Evolutionary conservation across 140 eudicot species (phyloP).

Genomic region (Bidens hawaiensis): DNA sequence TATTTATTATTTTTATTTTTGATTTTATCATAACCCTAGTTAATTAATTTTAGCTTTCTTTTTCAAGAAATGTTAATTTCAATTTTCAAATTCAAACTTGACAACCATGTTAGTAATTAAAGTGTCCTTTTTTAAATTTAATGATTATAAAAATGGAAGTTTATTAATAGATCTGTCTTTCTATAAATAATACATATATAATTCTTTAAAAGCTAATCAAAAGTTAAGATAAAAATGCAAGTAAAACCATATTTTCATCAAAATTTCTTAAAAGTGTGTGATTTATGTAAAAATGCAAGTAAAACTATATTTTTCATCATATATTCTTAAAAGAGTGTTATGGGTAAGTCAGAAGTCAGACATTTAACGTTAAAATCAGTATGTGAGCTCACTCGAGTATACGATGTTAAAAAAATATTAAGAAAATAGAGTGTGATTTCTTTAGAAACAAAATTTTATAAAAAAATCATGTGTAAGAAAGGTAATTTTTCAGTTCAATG

Average conservation of each 20-base stretch:
- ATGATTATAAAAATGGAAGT: neutral
- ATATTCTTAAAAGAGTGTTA: too few relatives aligned
- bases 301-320: too few relatives aligned
- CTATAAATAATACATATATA: neutral
- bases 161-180: neutral
- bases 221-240: neutral
- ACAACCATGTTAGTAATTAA: neutral
- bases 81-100: neutral
- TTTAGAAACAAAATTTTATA: neutral
- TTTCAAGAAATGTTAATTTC: conserved; percentile 13
- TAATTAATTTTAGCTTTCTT: neutral
- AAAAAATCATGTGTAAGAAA: neutral
- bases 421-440: too few relatives aligned
- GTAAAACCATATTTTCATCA: neutral
- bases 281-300: too few relatives aligned
- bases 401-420: too few relatives aligned
- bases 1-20: neutral
- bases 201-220: neutral
- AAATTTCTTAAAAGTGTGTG: too few relatives aligned
- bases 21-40: conserved; percentile 2
- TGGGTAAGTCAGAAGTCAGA: too few relatives aligned
- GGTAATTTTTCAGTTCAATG: neutral
- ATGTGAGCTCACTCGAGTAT: too few relatives aligned
- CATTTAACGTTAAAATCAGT: too few relatives aligned
- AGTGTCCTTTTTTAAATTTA: neutral